Conservation (phyloP, 2,329 filamentous ascomycete species). For the Colletotrichum noveboracense region DNA sequence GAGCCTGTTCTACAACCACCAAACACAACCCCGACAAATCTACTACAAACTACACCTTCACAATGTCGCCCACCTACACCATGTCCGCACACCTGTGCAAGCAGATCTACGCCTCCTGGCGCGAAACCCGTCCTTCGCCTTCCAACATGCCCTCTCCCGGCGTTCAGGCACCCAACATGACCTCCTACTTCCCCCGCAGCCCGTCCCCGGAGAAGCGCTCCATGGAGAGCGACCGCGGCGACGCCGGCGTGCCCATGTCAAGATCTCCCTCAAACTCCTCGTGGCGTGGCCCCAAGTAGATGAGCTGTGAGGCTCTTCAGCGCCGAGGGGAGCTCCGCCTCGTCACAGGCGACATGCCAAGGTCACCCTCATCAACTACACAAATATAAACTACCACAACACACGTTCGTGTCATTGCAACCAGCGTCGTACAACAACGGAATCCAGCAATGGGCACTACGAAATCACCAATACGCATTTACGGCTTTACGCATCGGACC, state of each 20-base stretch:
- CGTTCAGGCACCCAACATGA: conserved; percentile 31
- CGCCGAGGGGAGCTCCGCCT: background rate
- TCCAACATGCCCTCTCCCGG: conserved; percentile 32
- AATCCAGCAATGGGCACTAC: background rate
- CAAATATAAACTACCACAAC: background rate
- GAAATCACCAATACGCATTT: background rate
- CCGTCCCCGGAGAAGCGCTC: conserved; percentile 45
- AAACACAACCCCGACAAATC: background rate
- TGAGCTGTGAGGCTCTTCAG: background rate
- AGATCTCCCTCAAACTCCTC: conserved; percentile 31
- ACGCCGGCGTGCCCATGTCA: conserved; percentile 31
- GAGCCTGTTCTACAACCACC: background rate
- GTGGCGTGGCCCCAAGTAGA: conserved; percentile 17
- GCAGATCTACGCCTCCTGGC: conserved; percentile 65
- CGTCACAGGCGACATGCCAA: background rate
- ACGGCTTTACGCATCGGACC: background rate
- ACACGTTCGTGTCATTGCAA: background rate
- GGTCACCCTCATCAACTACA: background rate
- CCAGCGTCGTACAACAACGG: background rate
- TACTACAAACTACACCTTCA: conserved; percentile 14
- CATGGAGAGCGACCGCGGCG: conserved; percentile 51
- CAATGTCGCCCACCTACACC: conserved; percentile 64
- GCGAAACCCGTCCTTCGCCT: conserved; percentile 50
- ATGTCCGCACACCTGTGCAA: conserved; percentile 67
- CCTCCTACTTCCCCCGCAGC: conserved; percentile 29